Evolutionary conservation across 73 alveolate species (phyloP).

Genomic region (Tetrahymena borealis): DNA sequence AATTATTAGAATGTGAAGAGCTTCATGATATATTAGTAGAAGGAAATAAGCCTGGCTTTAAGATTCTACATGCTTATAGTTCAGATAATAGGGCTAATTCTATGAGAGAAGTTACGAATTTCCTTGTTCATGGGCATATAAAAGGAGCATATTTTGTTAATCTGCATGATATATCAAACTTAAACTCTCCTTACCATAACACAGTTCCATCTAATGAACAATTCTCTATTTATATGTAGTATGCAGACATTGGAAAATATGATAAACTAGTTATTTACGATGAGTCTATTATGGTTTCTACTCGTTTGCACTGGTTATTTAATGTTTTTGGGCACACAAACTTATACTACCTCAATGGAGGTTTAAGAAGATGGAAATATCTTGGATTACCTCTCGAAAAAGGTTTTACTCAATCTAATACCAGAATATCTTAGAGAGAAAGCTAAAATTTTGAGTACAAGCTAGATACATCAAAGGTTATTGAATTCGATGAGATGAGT

Average conservation of each 20-base stretch:
- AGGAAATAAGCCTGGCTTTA: not conserved
- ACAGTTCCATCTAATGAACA: not conserved
- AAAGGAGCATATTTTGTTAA: not conserved
- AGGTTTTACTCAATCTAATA: not conserved
- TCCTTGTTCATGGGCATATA: not conserved
- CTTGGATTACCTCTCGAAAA: not conserved
- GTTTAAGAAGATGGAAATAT: not conserved
- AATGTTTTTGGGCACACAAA: not conserved
- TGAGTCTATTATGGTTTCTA: not conserved
- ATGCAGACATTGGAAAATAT: not conserved
- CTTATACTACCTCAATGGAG: not conserved
- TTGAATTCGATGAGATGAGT: not conserved
- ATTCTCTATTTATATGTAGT: not conserved
- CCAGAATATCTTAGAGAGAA: not conserved
- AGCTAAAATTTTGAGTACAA: not conserved
- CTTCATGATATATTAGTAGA: not conserved
- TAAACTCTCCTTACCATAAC: not conserved
- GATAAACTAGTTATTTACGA: not conserved
- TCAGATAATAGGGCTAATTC: not conserved
- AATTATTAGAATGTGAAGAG: not conserved
- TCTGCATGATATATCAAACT: not conserved
- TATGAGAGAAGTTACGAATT: not conserved
- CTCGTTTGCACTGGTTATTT: not conserved
- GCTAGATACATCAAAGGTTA: not conserved
- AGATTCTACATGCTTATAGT: not conserved